These are phyloP conservation scores for Epicoccum sorghinum DNA, from an alignment of 2,329 filamentous ascomycete genomes.

Conservation along the genomic window DNA sequence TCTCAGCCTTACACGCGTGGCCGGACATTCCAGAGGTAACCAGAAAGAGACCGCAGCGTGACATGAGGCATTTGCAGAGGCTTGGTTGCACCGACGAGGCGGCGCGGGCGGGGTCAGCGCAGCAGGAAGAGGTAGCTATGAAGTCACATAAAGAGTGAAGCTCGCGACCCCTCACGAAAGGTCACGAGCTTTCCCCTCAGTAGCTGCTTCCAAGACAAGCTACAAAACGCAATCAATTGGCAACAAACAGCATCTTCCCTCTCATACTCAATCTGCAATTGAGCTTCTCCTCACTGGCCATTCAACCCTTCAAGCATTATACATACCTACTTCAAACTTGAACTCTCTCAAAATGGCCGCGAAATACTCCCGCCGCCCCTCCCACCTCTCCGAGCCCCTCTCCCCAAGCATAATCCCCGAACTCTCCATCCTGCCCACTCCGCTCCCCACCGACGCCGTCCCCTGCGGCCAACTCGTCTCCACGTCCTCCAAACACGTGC, in stretches of 20 bases:
- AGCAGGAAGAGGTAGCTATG: slow-evolving; percentile 33
- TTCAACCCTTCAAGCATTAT: slow-evolving; percentile 1
- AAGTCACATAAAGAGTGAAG: slow-evolving; percentile 43
- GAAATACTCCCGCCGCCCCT: slow-evolving; percentile 37
- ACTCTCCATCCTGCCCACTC: slow-evolving; percentile 38
- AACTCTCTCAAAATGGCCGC: slow-evolving; percentile 23
- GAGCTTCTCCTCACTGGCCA: background rate
- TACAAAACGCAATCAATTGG: slow-evolving; percentile 5
- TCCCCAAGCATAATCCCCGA: slow-evolving; percentile 43
- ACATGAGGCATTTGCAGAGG: slow-evolving; percentile 28
- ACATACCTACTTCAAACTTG: no score
- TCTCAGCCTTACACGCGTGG: background rate
- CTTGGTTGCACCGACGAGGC: slow-evolving; percentile 6
- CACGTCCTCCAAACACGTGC: slow-evolving; percentile 34
- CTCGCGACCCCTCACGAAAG: slow-evolving; percentile 39
- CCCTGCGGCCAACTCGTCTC: slow-evolving; percentile 44
- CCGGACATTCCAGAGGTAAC: background rate
- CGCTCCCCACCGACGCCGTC: slow-evolving; percentile 32
- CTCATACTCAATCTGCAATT: no score
- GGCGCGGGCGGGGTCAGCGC: slow-evolving; percentile 31
- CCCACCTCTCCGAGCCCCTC: slow-evolving; percentile 35
- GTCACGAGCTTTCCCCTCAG: slow-evolving; percentile 24
- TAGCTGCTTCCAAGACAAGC: slow-evolving; percentile 8
- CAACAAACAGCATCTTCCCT: background rate
- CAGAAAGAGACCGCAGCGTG: slow-evolving; percentile 32